A percentile compares a stretch with the other conserved stretches of the same genome.
phyloP scores from a whole-genome alignment of 345 rosid species.

The Salix dunnii region DNA sequence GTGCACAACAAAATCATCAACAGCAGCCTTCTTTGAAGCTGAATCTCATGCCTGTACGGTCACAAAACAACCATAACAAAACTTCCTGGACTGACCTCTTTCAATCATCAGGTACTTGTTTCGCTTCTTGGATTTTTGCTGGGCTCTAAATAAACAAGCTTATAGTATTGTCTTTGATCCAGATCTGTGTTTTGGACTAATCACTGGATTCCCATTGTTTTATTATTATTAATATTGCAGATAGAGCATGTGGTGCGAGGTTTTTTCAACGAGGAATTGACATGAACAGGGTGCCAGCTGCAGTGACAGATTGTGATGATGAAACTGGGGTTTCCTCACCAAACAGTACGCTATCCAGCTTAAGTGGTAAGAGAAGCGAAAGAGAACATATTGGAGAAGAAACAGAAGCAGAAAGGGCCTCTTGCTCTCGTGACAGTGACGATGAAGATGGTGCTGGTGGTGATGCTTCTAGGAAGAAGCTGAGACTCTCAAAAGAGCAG shows the following conservation, averaged over 20 bases:
- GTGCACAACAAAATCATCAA: constrained; percentile 10
- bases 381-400: constrained; percentile 56
- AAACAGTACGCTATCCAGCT: constrained; percentile 75
- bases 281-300: constrained; percentile 48
- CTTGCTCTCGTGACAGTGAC: constrained; percentile 64
- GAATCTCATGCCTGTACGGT: constrained; percentile 41
- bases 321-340: constrained; percentile 63
- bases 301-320: constrained; percentile 50
- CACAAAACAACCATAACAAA: constrained; percentile 33
- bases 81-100: constrained; percentile 46
- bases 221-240: constrained; percentile 27
- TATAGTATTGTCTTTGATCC: neutral
- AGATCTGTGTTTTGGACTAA: neutral
- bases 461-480: constrained; percentile 73
- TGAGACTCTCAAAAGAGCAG: constrained; percentile 76
- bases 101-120: constrained; percentile 48
- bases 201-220: neutral
- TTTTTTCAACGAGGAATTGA: constrained; percentile 54
- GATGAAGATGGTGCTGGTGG: constrained; percentile 66
- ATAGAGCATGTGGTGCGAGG: constrained; percentile 42
- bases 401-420: constrained; percentile 58
- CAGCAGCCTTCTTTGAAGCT: constrained; percentile 37
- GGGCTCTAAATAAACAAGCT: neutral
- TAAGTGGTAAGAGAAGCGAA: constrained; percentile 72
- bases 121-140: neutral